Evolutionary conservation across 1,284 basidiomycete species (phyloP).

Genomic region (Apiotrichum siamense): DNA sequence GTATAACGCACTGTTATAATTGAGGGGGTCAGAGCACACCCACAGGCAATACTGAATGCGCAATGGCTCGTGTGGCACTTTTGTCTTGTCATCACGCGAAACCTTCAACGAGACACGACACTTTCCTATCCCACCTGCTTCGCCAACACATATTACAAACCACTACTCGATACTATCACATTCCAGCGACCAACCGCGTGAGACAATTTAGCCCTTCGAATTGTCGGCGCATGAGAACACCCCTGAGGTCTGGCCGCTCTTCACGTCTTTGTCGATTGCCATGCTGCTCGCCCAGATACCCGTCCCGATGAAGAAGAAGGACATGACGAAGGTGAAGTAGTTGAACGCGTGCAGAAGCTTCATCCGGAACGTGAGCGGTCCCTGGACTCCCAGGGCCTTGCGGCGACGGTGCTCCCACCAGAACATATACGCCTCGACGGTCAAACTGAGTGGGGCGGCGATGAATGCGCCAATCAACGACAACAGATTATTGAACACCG

Average conservation of each 20-base stretch:
- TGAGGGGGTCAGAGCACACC: too few species aligned
- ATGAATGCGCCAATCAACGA: constrained; percentile 24
- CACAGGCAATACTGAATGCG: too few species aligned
- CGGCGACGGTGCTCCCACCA: constrained; percentile 21
- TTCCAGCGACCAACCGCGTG: too few species aligned
- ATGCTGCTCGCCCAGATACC: constrained; percentile 27
- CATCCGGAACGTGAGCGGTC: constrained; percentile 10
- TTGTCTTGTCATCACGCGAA: too few species aligned
- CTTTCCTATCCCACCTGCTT: too few species aligned
- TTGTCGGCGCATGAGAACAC: constrained; percentile 29
- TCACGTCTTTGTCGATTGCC: constrained; percentile 17
- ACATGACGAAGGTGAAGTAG: constrained; percentile 22
- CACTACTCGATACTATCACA: too few species aligned
- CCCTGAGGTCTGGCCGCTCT: constrained; percentile 7
- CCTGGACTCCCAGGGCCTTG: constrained; percentile 9
- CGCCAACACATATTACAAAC: too few species aligned
- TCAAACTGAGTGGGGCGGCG: constrained; percentile 14
- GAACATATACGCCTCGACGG: constrained; percentile 27
- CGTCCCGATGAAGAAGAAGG: constrained; percentile 27
- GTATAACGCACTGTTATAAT: too few species aligned
- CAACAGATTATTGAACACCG: constrained; percentile 25
- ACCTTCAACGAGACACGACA: too few species aligned
- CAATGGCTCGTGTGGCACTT: too few species aligned
- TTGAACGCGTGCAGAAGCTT: constrained; percentile 21
- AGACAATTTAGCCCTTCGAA: too few species aligned